Conservation (phyloP, 305 asterid genomes). For the Solanum hybrid region DNA sequence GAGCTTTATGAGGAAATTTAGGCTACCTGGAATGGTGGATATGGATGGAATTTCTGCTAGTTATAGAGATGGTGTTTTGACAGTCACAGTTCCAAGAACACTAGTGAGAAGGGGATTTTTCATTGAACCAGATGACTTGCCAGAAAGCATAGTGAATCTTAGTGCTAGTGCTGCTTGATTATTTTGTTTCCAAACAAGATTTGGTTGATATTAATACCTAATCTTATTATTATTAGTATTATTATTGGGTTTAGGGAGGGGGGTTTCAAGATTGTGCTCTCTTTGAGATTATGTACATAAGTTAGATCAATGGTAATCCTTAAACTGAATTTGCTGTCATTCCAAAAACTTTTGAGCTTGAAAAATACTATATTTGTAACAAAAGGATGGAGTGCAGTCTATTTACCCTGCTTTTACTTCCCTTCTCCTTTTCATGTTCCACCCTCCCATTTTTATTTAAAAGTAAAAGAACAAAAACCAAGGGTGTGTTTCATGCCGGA, state of each 20-base stretch:
- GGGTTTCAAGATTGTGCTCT: background rate
- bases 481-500: background rate
- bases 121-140: conserved; percentile 33
- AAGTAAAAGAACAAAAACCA: background rate
- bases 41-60: conserved; percentile 49
- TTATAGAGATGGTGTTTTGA: conserved; percentile 54
- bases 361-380: background rate
- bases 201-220: background rate
- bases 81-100: conserved; percentile 51
- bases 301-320: background rate
- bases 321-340: background rate
- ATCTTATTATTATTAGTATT: background rate
- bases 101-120: conserved; percentile 40
- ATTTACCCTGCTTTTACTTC: background rate
- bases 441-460: background rate
- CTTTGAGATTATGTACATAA: background rate
- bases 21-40: conserved; percentile 56
- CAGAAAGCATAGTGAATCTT: conserved; percentile 10
- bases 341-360: background rate
- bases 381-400: background rate
- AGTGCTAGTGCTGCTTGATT: conserved; percentile 67
- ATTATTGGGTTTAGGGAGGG: background rate
- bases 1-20: conserved; percentile 50
- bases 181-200: background rate
- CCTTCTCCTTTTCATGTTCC: background rate